Conservation (phyloP, 345 rosid genomes). For the Isatis tinctoria region DNA sequence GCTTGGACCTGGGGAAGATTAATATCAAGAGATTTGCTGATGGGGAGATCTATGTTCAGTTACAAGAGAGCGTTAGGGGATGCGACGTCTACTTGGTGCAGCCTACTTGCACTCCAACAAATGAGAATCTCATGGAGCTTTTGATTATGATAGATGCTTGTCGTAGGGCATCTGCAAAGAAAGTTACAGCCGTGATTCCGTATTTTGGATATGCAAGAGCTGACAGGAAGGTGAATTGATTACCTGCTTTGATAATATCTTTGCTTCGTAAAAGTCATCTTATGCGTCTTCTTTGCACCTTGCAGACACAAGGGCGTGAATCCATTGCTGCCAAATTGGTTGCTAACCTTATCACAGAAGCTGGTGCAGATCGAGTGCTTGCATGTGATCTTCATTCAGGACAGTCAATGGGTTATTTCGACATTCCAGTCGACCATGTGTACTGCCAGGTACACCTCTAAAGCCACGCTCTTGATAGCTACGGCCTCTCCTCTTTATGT, state of each 20-base stretch:
- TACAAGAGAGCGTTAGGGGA: constrained; percentile 96
- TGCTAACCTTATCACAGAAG: constrained; percentile 92
- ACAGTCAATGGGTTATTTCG: constrained; percentile 98
- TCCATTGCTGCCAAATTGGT: constrained; percentile 97
- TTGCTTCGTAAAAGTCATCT: not conserved
- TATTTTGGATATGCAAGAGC: constrained; percentile 99
- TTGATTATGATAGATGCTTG: constrained; percentile 95
- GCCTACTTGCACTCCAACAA: constrained; percentile 97
- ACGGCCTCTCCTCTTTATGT: not conserved
- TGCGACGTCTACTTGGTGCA: constrained; percentile 90
- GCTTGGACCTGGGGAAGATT: constrained; percentile 80
- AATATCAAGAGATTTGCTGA: constrained; percentile 92
- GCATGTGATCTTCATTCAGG: constrained; percentile 99
- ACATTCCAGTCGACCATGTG: constrained; percentile 94
- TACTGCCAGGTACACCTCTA: constrained; percentile 65
- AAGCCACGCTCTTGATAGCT: not conserved
- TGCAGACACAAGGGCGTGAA: constrained; percentile 96
- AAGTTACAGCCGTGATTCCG: constrained; percentile 87
- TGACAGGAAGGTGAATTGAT: constrained; percentile 70
- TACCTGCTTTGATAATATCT: not conserved
- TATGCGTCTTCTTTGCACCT: not conserved
- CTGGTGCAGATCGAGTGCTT: constrained; percentile 95
- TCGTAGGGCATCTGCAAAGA: constrained; percentile 94
- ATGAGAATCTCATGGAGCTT: constrained; percentile 98
- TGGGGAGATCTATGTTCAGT: constrained; percentile 90